These are phyloP conservation scores for Fusarium sp. DNA, from an alignment of 2,329 filamentous ascomycete species.

Conservation along the genomic window DNA sequence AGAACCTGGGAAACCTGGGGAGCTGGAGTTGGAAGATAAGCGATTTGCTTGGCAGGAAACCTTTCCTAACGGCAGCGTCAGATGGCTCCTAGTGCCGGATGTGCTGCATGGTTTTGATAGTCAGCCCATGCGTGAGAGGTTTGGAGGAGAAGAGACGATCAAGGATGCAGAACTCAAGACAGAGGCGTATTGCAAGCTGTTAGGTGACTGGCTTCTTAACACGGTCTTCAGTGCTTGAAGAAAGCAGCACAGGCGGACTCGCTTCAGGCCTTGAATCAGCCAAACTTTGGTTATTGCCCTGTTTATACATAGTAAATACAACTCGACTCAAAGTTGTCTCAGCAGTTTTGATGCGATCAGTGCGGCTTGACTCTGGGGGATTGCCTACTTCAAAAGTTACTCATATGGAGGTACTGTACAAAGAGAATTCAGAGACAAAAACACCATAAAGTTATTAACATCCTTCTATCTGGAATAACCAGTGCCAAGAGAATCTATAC, in stretches of 20 bases:
- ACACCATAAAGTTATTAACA: neutral
- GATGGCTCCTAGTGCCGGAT: neutral
- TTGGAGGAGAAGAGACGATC: neutral
- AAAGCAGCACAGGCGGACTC: neutral
- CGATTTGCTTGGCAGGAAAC: neutral
- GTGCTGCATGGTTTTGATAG: neutral
- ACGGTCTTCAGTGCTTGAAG: neutral
- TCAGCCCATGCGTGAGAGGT: neutral
- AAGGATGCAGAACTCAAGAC: neutral
- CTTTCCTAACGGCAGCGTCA: neutral
- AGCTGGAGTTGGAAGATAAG: neutral
- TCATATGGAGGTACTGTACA: fast-evolving
- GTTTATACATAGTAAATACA: neutral
- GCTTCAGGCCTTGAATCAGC: neutral
- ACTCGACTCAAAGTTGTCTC: too few species aligned
- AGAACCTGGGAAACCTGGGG: neutral
- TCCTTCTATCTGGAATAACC: neutral
- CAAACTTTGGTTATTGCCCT: too few species aligned
- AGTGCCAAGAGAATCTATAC: neutral
- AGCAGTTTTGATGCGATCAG: fast-evolving
- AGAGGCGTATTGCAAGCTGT: neutral
- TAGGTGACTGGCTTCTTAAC: neutral
- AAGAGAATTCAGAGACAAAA: too few species aligned
- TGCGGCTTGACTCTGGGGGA: fast-evolving
- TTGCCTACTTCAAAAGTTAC: neutral